phyloP scores from a whole-genome alignment of 2,329 filamentous ascomycete species.

The Rasamsonia emersonii region DNA sequence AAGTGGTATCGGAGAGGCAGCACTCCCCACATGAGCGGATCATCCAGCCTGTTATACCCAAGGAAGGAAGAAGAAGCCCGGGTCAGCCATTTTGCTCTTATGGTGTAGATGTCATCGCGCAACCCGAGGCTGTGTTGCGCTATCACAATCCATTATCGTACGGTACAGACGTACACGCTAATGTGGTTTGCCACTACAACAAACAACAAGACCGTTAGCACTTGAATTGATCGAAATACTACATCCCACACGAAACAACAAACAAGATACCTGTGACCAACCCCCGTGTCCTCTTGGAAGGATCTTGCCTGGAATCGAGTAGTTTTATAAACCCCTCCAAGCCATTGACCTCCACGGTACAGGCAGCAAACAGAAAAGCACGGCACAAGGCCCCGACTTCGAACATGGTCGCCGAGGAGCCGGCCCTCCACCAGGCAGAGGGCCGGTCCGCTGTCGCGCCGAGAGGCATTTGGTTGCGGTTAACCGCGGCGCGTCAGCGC shows the following conservation, averaged over 20 bases:
- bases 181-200: slow-evolving; percentile 75
- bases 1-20: slow-evolving; percentile 67
- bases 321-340: slow-evolving; percentile 66
- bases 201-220: slow-evolving; percentile 2
- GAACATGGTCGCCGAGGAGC: slow-evolving; percentile 68
- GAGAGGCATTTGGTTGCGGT: slow-evolving; percentile 26
- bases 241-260: slow-evolving; percentile 1
- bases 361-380: slow-evolving; percentile 66
- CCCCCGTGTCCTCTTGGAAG: slow-evolving; percentile 60
- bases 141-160: slow-evolving; percentile 8
- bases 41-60: slow-evolving; percentile 66
- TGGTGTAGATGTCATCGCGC: slow-evolving; percentile 5
- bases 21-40: slow-evolving; percentile 88
- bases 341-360: slow-evolving; percentile 66
- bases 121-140: slow-evolving; percentile 12
- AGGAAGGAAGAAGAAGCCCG: slow-evolving; percentile 15
- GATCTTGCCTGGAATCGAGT: slow-evolving; percentile 63
- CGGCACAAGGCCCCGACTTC: slow-evolving; percentile 62
- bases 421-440: slow-evolving; percentile 54
- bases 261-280: slow-evolving; percentile 66
- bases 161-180: slow-evolving; percentile 62
- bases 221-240: slow-evolving; percentile 7
- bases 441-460: slow-evolving; percentile 35
- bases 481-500: slow-evolving; percentile 12
- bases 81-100: slow-evolving; percentile 18